Conservation (phyloP, 495 filamentous ascomycete genomes). For the Daldinia caldariorum region DNA sequence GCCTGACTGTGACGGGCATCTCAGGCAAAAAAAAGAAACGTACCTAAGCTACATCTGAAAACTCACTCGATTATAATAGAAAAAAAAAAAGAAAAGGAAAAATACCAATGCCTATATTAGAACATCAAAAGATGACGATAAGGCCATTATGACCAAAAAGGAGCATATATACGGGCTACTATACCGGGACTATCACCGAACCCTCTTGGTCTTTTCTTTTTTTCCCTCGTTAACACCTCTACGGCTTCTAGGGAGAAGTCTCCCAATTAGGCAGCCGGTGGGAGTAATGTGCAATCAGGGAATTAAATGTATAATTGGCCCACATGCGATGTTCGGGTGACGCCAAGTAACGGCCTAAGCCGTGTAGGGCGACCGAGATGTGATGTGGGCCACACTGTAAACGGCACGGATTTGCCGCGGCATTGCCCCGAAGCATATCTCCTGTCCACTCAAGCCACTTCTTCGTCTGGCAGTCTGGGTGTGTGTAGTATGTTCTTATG, state of each 20-base stretch:
- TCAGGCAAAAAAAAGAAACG: conserved; percentile 38
- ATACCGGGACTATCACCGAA: conserved; percentile 36
- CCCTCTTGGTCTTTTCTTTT: conserved; percentile 6
- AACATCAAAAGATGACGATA: conserved; percentile 16
- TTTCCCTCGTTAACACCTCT: conserved; percentile 26
- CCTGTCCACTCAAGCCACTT: conserved; percentile 30
- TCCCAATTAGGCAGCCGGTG: conserved; percentile 45
- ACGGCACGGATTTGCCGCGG: conserved; percentile 44
- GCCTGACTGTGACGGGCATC: conserved; percentile 44
- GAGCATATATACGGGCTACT: conserved; percentile 15
- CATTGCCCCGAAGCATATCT: conserved; percentile 31
- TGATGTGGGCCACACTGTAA: conserved; percentile 42
- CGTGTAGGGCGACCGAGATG: conserved; percentile 43
- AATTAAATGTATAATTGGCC: conserved; percentile 40
- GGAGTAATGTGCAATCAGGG: conserved; percentile 42
- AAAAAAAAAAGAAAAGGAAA: conserved; percentile 9
- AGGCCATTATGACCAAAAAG: conserved; percentile 24
- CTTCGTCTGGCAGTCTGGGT: neutral
- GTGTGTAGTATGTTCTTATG: too few relatives aligned
- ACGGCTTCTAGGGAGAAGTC: conserved; percentile 19
- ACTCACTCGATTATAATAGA: conserved; percentile 14
- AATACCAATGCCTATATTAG: conserved; percentile 16
- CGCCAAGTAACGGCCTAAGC: conserved; percentile 42
- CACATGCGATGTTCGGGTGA: conserved; percentile 44
- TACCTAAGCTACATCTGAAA: conserved; percentile 42